phyloP scores from a whole-genome alignment of 2,329 filamentous ascomycete species.

The Ophiognomonia clavigignenti-juglandacearum region DNA sequence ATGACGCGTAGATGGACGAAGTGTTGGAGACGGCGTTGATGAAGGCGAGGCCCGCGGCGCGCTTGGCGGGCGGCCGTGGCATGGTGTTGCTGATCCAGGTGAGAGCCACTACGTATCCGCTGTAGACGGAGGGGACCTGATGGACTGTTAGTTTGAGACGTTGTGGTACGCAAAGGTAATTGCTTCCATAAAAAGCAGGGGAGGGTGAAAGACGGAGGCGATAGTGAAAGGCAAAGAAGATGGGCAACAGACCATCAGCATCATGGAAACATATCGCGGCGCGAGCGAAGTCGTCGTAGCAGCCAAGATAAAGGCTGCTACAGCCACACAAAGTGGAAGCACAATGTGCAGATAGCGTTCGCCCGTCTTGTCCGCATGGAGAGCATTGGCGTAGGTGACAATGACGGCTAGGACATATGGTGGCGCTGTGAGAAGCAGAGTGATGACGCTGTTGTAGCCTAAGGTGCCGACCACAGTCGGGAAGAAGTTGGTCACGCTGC shows the following conservation, averaged over 20 bases:
- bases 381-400: constrained; percentile 59
- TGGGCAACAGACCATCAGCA: constrained; percentile 54
- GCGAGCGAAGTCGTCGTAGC: constrained; percentile 56
- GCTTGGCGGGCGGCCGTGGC: constrained; percentile 70
- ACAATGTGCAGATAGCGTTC: constrained; percentile 68
- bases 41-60: constrained; percentile 63
- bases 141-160: not conserved
- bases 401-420: constrained; percentile 61
- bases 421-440: constrained; percentile 60
- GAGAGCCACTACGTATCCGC: constrained; percentile 62
- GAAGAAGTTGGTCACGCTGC: constrained; percentile 64
- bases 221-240: not conserved
- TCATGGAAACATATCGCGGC: constrained; percentile 65
- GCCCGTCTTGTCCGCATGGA: constrained; percentile 66
- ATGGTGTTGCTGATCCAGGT: constrained; percentile 75
- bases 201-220: too few relatives aligned
- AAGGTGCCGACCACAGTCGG: constrained; percentile 66
- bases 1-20: constrained; percentile 64
- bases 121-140: constrained; percentile 54
- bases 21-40: constrained; percentile 71
- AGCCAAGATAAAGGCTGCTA: constrained; percentile 63
- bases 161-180: too few relatives aligned
- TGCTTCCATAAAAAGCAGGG: too few relatives aligned
- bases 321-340: constrained; percentile 55
- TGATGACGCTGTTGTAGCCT: constrained; percentile 54